These are phyloP conservation scores for Trichosporon inkin DNA, from an alignment of 1,284 basidiomycete genomes.

Conservation along the genomic window DNA sequence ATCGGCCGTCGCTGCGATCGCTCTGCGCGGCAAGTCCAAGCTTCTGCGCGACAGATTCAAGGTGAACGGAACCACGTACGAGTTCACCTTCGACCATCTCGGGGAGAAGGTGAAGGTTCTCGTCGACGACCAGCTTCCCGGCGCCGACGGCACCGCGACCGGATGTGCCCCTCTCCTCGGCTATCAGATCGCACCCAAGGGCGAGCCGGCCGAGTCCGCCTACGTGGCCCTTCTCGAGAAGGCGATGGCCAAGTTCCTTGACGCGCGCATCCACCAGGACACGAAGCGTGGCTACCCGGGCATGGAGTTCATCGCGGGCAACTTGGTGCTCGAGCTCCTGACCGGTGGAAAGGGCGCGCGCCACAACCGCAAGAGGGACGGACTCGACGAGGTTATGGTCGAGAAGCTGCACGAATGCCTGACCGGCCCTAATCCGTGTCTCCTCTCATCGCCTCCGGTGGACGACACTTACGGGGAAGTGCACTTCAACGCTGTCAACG, in stretches of 20 bases:
- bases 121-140: slow-evolving; percentile 19
- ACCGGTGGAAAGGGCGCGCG: slow-evolving; percentile 5
- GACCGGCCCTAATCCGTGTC: slow-evolving; percentile 8
- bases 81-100: background rate
- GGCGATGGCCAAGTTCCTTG: slow-evolving; percentile 17
- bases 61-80: background rate
- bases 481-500: no score
- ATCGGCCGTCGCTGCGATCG: slow-evolving; percentile 11
- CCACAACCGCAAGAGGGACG: background rate
- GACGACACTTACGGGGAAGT: no score
- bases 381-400: background rate
- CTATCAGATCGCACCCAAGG: slow-evolving; percentile 5
- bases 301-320: slow-evolving; percentile 1
- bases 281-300: slow-evolving; percentile 10
- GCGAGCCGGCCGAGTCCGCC: slow-evolving; percentile 1
- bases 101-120: slow-evolving; percentile 1
- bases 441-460: background rate
- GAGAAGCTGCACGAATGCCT: slow-evolving; percentile 5
- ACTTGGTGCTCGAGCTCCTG: slow-evolving; percentile 4
- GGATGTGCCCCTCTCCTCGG: slow-evolving; percentile 9
- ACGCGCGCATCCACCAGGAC: background rate
- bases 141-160: background rate
- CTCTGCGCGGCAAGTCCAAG: background rate
- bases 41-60: background rate
- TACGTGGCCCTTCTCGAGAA: slow-evolving; percentile 18